These are phyloP conservation scores for Plasmodium yoelii DNA, from an alignment of 169 alveolate species.

Conservation along the genomic window DNA sequence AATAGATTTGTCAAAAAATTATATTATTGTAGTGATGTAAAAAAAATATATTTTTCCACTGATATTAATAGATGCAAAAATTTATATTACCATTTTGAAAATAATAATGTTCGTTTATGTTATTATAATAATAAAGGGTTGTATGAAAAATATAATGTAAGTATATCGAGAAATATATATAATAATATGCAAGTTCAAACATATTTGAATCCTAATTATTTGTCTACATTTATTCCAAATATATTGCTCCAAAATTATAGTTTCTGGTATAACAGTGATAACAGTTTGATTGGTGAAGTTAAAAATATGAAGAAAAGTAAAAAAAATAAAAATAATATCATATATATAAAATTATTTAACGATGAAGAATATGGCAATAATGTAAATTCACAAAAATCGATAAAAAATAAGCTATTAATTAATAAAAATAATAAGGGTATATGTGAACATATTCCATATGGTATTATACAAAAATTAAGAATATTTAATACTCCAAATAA, in stretches of 20 bases:
- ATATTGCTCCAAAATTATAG: conserved; percentile 50
- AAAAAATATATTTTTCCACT: conserved; percentile 61
- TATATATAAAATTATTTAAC: conserved; percentile 37
- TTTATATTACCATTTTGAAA: conserved; percentile 74
- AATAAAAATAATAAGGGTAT: not conserved
- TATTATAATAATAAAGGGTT: conserved; percentile 46
- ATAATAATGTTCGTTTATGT: conserved; percentile 73
- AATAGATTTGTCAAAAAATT: conserved; percentile 63
- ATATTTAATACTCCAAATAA: conserved; percentile 20
- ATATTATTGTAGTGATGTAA: conserved; percentile 76
- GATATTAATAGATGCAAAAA: conserved; percentile 67
- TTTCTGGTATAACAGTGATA: conserved; percentile 56
- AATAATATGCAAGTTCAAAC: conserved; percentile 68
- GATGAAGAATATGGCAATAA: not conserved
- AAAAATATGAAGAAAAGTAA: conserved; percentile 50
- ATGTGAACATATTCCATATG: conserved; percentile 11
- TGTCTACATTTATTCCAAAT: conserved; percentile 52
- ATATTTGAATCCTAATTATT: conserved; percentile 43
- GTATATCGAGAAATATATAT: conserved; percentile 70
- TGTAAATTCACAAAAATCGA: not conserved
- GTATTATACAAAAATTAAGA: conserved; percentile 51
- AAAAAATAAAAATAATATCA: conserved; percentile 59
- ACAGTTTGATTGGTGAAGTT: conserved; percentile 65
- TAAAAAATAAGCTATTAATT: conserved; percentile 2
- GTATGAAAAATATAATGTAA: conserved; percentile 39